phyloP scores from a whole-genome alignment of 2,329 filamentous ascomycete species.

The Aureobasidium sp. region DNA sequence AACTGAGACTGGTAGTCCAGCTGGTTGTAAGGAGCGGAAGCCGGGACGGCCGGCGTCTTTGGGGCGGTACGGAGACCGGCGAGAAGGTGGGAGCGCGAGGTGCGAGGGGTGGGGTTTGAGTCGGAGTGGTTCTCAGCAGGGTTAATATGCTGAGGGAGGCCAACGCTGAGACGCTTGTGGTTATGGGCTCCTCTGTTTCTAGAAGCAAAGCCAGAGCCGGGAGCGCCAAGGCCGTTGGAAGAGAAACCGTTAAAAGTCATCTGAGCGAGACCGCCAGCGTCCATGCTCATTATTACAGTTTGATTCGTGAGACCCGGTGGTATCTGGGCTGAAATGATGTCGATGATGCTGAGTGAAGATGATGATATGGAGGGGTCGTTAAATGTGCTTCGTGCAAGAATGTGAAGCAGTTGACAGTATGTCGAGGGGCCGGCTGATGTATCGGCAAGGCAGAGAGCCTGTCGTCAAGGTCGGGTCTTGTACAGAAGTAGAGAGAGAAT shows the following conservation, averaged over 20 bases:
- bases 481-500: constrained; percentile 3
- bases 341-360: background rate
- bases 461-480: background rate
- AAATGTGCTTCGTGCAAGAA: constrained; percentile 1
- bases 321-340: constrained; percentile 7
- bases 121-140: constrained; percentile 61
- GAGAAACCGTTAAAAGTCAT: constrained; percentile 80
- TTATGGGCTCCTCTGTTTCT: constrained; percentile 66
- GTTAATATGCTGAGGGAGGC: constrained; percentile 59
- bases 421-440: background rate
- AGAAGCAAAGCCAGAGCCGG: constrained; percentile 73
- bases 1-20: constrained; percentile 38
- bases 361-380: constrained; percentile 2
- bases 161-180: constrained; percentile 81
- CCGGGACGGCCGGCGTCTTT: constrained; percentile 67
- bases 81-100: constrained; percentile 83
- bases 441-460: background rate
- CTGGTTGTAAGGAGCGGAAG: constrained; percentile 53
- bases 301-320: constrained; percentile 12
- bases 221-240: constrained; percentile 64
- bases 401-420: background rate
- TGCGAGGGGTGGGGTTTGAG: constrained; percentile 66
- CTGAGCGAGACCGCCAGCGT: constrained; percentile 99
- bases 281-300: constrained; percentile 49
- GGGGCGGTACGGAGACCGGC: constrained; percentile 89